Evolutionary conservation across 176 grass and related monocot genomes (phyloP).

Genomic region (Eragrostis curvula): DNA sequence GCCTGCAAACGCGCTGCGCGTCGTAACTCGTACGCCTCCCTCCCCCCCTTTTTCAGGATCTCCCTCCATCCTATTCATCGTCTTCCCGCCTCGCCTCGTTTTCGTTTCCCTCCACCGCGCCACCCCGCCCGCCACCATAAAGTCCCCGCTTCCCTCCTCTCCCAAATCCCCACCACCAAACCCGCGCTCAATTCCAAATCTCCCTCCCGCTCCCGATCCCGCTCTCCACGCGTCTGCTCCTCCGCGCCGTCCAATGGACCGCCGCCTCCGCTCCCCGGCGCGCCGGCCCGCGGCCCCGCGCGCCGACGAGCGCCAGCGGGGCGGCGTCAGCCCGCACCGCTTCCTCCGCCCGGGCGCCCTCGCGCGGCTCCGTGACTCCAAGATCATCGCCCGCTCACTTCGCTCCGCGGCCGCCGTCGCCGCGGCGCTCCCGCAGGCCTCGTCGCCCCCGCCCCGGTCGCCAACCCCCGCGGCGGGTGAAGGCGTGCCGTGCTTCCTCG

Average conservation of each 20-base stretch:
- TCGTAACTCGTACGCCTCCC: slow-evolving; percentile 10
- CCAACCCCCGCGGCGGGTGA: not conserved
- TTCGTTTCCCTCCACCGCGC: slow-evolving; percentile 48
- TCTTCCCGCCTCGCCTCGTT: slow-evolving; percentile 31
- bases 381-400: slow-evolving; percentile 68
- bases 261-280: slow-evolving; percentile 44
- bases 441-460: slow-evolving; percentile 1
- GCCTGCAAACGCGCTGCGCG: not conserved
- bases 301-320: slow-evolving; percentile 41
- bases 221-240: not conserved
- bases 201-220: not conserved
- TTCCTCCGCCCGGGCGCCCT: slow-evolving; percentile 86
- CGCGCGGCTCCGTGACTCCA: slow-evolving; percentile 75
- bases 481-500: slow-evolving; percentile 55
- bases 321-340: slow-evolving; percentile 44
- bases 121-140: not conserved
- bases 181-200: slow-evolving; percentile 4
- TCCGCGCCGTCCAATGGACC: slow-evolving; percentile 25
- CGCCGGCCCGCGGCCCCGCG: slow-evolving; percentile 35
- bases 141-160: not conserved
- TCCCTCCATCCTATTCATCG: slow-evolving; percentile 16
- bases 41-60: slow-evolving; percentile 32
- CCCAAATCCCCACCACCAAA: not conserved
- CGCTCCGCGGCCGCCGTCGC: slow-evolving; percentile 38
- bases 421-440: not conserved